Evolutionary conservation across 495 filamentous ascomycete genomes (phyloP).

Genomic region (Saxophila tyrrhenica): DNA sequence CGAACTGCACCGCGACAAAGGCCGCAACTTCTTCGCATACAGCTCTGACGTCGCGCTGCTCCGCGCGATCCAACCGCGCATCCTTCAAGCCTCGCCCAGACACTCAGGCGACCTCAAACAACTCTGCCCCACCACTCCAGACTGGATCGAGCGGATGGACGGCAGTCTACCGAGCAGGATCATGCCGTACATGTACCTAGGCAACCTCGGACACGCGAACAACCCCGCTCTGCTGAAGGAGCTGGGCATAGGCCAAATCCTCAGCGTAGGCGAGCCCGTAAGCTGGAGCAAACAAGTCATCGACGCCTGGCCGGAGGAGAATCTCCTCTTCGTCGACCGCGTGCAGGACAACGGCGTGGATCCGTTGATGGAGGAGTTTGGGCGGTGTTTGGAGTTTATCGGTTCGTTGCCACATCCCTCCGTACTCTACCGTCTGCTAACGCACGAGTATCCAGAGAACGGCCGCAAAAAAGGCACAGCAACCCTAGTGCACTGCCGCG

Average conservation of each 20-base stretch:
- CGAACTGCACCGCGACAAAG: constrained; percentile 63
- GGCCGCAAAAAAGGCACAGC: constrained; percentile 64
- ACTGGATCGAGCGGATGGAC: constrained; percentile 76
- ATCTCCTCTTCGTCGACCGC: constrained; percentile 63
- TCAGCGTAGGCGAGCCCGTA: constrained; percentile 88
- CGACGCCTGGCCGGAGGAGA: constrained; percentile 58
- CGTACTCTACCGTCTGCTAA: background rate
- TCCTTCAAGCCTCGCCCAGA: constrained; percentile 45
- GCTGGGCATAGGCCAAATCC: constrained; percentile 73
- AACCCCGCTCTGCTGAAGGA: constrained; percentile 70
- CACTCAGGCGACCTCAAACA: constrained; percentile 7
- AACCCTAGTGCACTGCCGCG: constrained; percentile 93
- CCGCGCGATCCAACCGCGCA: constrained; percentile 57
- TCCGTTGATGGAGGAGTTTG: constrained; percentile 76
- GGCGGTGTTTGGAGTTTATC: constrained; percentile 80
- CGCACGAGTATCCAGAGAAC: constrained; percentile 41
- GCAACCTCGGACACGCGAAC: constrained; percentile 84
- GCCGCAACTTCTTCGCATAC: constrained; percentile 93
- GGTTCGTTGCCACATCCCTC: constrained; percentile 61
- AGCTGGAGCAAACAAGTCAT: constrained; percentile 59
- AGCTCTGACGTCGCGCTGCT: constrained; percentile 76
- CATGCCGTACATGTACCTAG: constrained; percentile 89
- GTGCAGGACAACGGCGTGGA: constrained; percentile 98
- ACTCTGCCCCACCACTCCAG: constrained; percentile 41
- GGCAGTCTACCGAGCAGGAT: constrained; percentile 83